phyloP scores from a whole-genome alignment of 768 basidiomycete species.

The Lactarius evosmus region DNA sequence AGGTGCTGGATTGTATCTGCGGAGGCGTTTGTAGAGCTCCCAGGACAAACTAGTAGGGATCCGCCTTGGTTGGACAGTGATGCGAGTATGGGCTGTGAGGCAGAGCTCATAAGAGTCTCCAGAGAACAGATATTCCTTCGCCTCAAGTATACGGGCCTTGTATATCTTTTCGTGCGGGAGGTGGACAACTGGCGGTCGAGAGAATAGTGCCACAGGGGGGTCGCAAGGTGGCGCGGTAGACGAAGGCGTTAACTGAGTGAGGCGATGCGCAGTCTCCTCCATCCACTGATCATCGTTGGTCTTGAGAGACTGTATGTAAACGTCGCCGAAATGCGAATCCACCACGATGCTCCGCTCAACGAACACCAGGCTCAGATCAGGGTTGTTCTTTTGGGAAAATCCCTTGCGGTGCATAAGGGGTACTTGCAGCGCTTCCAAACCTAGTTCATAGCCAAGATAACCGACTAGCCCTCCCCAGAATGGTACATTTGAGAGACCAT shows the following conservation, averaged over 20 bases:
- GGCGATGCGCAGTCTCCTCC: slow-evolving; percentile 37
- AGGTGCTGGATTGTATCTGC: slow-evolving; percentile 80
- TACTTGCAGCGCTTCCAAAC: slow-evolving; percentile 53
- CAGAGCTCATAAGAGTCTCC: slow-evolving; percentile 96
- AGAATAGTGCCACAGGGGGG: slow-evolving; percentile 12
- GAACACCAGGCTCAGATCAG: slow-evolving; percentile 73
- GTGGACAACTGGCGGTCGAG: slow-evolving; percentile 36
- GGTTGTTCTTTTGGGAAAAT: slow-evolving; percentile 42
- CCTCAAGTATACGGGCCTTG: slow-evolving; percentile 60
- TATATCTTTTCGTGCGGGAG: slow-evolving; percentile 61
- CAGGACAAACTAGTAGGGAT: slow-evolving; percentile 50
- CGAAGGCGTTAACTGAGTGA: slow-evolving; percentile 31
- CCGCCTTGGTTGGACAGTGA: slow-evolving; percentile 39
- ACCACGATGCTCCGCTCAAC: slow-evolving; percentile 76
- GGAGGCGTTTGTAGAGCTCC: slow-evolving; percentile 70
- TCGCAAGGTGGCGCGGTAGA: neutral
- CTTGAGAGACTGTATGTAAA: slow-evolving; percentile 64
- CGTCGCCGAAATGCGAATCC: slow-evolving; percentile 48
- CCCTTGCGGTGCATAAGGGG: slow-evolving; percentile 35
- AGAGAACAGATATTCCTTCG: slow-evolving; percentile 69
- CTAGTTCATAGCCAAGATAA: slow-evolving; percentile 76
- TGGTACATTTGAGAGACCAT: slow-evolving; percentile 53
- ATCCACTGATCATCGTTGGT: slow-evolving; percentile 63
- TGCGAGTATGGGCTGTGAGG: slow-evolving; percentile 69
- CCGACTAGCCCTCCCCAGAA: slow-evolving; percentile 87